Conservation (phyloP, 2,329 filamentous ascomycete species). For the Tolypocladium cylindrosporum region DNA sequence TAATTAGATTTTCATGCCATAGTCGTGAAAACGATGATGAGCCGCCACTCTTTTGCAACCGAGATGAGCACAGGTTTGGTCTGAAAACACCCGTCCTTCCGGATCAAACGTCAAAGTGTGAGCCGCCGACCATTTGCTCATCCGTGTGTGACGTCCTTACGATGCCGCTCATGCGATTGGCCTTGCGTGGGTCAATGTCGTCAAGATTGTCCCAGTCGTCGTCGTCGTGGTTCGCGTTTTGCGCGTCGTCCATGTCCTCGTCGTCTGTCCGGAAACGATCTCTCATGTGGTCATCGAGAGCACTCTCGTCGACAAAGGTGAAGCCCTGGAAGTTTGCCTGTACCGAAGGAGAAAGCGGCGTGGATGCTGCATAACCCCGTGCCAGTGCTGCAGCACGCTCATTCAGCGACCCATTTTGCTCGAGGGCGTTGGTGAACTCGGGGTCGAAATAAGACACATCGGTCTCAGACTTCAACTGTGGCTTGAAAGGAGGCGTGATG, state of each 20-base stretch:
- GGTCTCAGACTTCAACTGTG: slow-evolving; percentile 88
- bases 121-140: slow-evolving; percentile 52
- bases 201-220: slow-evolving; percentile 51
- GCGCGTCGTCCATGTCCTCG: slow-evolving; percentile 51
- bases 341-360: slow-evolving; percentile 86
- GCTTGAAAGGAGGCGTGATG: slow-evolving; percentile 94
- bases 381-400: slow-evolving; percentile 81
- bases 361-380: slow-evolving; percentile 77
- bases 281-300: slow-evolving; percentile 76
- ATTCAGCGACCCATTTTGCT: slow-evolving; percentile 79
- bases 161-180: slow-evolving; percentile 55
- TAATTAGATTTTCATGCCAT: slow-evolving; percentile 17
- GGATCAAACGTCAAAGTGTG: slow-evolving; percentile 53
- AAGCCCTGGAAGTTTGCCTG: slow-evolving; percentile 98
- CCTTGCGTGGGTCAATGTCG: slow-evolving; percentile 40
- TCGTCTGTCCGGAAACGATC: slow-evolving; percentile 37
- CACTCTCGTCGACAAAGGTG: slow-evolving; percentile 97
- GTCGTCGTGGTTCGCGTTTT: slow-evolving; percentile 27
- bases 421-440: slow-evolving; percentile 91
- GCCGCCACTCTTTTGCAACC: background rate
- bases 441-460: slow-evolving; percentile 98
- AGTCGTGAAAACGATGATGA: slow-evolving; percentile 1
- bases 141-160: slow-evolving; percentile 47
- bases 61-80: background rate
- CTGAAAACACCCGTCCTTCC: background rate